Evolutionary conservation across 306 rosid genomes (phyloP).

Genomic region (Glycyrrhiza uralensis): DNA sequence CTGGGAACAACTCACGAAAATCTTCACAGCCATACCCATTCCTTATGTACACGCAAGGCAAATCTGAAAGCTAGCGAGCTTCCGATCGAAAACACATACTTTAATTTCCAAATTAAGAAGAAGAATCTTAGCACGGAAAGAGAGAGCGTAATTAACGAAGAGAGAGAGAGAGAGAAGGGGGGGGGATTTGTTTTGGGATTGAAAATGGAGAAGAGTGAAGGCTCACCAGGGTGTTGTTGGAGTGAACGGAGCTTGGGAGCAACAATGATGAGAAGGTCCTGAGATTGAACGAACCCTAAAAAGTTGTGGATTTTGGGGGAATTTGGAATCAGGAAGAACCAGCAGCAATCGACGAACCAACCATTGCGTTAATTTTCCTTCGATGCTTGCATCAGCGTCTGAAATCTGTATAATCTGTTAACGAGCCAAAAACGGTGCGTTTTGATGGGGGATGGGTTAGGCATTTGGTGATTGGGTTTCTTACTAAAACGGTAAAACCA

Average conservation of each 20-base stretch:
- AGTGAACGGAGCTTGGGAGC: conserved; percentile 17
- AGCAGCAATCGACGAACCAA: background rate
- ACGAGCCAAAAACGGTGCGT: conserved; percentile 15
- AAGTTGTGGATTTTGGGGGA: background rate
- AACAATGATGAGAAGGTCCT: background rate
- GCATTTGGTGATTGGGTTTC: background rate
- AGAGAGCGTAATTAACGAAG: background rate
- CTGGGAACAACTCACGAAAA: background rate
- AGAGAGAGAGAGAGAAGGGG: background rate
- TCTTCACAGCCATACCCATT: background rate
- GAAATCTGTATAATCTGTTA: background rate
- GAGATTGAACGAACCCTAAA: conserved; percentile 21
- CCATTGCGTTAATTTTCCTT: conserved; percentile 15
- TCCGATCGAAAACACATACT: background rate
- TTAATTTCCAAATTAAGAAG: background rate
- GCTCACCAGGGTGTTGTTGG: conserved; percentile 9
- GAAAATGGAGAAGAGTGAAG: background rate
- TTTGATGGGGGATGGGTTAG: background rate
- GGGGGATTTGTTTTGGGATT: background rate
- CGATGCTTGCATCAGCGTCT: conserved; percentile 2
- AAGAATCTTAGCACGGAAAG: background rate
- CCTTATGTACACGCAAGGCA: background rate
- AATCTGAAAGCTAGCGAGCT: background rate
- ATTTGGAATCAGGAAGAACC: background rate
- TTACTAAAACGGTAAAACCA: too few species aligned